These are phyloP conservation scores for Brettanomyces custersianus DNA, from an alignment of 805 yeast species.

Conservation along the genomic window DNA sequence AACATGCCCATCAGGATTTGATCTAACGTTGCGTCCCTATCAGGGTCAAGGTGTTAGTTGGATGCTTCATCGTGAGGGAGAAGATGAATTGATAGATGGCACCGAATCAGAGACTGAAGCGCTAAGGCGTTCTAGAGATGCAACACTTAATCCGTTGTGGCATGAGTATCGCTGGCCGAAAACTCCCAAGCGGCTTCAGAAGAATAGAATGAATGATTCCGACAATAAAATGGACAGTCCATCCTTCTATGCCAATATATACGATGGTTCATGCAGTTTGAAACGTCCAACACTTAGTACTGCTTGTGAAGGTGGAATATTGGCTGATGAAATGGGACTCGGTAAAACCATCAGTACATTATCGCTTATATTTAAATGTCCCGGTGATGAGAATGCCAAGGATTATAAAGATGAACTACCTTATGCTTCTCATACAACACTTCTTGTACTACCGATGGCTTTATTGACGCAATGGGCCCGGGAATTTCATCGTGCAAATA, in stretches of 20 bases:
- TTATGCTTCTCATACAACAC: slow-evolving; percentile 67
- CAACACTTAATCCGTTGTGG: slow-evolving; percentile 80
- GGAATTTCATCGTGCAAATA: slow-evolving; percentile 55
- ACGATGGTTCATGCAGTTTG: slow-evolving; percentile 69
- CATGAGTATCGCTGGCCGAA: slow-evolving; percentile 68
- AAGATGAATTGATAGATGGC: slow-evolving; percentile 34
- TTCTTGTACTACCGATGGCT: slow-evolving; percentile 86
- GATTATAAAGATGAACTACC: slow-evolving; percentile 7
- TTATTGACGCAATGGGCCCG: slow-evolving; percentile 84
- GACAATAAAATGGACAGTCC: slow-evolving; percentile 2
- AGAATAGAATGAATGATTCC: not conserved
- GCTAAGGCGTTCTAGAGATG: slow-evolving; percentile 11
- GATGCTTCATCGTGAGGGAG: slow-evolving; percentile 79
- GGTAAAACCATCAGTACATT: slow-evolving; percentile 87
- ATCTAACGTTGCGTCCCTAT: slow-evolving; percentile 56
- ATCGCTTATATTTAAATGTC: slow-evolving; percentile 60
- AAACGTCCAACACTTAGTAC: slow-evolving; percentile 58
- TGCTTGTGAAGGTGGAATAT: slow-evolving; percentile 68
- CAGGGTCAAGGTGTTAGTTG: slow-evolving; percentile 82
- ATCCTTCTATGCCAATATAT: slow-evolving; percentile 65
- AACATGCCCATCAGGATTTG: slow-evolving; percentile 47
- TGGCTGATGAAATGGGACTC: slow-evolving; percentile 96
- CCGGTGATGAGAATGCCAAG: slow-evolving; percentile 33
- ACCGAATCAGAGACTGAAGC: slow-evolving; percentile 17
- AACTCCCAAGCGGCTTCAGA: not conserved